Conservation (phyloP, 495 filamentous ascomycete species). For the Letharia lupina region DNA sequence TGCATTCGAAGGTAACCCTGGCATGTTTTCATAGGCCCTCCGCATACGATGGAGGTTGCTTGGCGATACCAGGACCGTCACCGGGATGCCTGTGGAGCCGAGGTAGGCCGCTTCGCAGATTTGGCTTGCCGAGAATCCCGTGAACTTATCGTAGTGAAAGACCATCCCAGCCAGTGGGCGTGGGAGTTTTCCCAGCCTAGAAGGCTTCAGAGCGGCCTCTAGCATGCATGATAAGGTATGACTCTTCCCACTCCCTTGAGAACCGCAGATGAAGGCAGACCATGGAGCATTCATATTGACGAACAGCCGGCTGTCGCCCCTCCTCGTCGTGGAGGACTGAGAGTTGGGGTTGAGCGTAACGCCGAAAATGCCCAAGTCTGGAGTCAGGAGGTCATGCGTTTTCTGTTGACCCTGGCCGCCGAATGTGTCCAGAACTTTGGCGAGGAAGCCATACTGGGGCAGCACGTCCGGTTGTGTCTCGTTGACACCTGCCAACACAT, state of each 20-base stretch:
- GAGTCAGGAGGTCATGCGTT: neutral
- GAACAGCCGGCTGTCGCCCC: conserved; percentile 45
- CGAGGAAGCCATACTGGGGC: conserved; percentile 19
- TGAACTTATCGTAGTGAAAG: conserved; percentile 62
- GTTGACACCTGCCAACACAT: conserved; percentile 3
- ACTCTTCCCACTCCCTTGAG: conserved; percentile 69
- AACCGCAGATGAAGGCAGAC: conserved; percentile 67
- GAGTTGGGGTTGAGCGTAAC: neutral
- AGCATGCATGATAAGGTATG: conserved; percentile 64
- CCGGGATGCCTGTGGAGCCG: conserved; percentile 44
- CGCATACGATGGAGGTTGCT: conserved; percentile 47
- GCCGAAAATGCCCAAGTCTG: neutral
- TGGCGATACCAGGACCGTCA: conserved; percentile 56
- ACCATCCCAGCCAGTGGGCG: conserved; percentile 55
- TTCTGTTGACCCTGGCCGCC: conserved; percentile 5
- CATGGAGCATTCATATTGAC: conserved; percentile 61
- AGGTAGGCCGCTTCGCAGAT: conserved; percentile 65
- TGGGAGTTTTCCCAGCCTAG: conserved; percentile 34
- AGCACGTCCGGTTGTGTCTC: neutral
- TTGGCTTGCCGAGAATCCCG: conserved; percentile 41
- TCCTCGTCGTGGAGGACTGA: neutral
- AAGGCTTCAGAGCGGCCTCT: conserved; percentile 49
- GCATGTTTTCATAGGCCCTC: conserved; percentile 31
- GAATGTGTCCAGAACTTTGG: conserved; percentile 6
- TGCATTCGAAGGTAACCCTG: conserved; percentile 18